Percentiles rank a stretch among this genome's conserved stretches.
phyloP scores from a whole-genome alignment of 140 eudicot species.

The Anethum foeniculum region DNA sequence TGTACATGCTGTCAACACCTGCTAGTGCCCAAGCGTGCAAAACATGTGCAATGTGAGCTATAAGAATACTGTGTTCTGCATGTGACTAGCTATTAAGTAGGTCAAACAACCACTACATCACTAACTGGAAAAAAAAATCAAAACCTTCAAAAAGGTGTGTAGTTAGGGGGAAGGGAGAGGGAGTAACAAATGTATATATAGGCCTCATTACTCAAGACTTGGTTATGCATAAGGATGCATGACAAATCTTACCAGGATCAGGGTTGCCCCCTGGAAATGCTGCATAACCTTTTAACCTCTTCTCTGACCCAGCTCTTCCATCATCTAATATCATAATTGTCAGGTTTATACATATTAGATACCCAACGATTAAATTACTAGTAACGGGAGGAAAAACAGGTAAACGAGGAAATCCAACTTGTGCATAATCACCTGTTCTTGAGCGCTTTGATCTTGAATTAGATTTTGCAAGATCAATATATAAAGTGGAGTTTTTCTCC shows the following conservation, averaged over 20 bases:
- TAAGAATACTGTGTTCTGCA: slow-evolving; percentile 47
- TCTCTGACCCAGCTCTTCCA: slow-evolving; percentile 59
- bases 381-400: background rate
- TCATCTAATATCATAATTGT: slow-evolving; percentile 44
- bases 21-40: slow-evolving; percentile 99
- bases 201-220: background rate
- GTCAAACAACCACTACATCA: slow-evolving; percentile 18
- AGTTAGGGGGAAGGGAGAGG: background rate
- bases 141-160: background rate
- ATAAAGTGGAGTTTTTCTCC: slow-evolving; percentile 78
- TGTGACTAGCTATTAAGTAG: slow-evolving; percentile 40
- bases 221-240: slow-evolving; percentile 3
- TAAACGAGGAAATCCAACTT: background rate
- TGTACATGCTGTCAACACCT: slow-evolving; percentile 96
- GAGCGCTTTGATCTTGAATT: slow-evolving; percentile 91
- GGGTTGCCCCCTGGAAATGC: slow-evolving; percentile 37
- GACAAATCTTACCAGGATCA: slow-evolving; percentile 60
- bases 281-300: slow-evolving; percentile 62
- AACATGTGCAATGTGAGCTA: slow-evolving; percentile 95
- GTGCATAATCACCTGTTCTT: slow-evolving; percentile 51
- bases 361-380: background rate
- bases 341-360: slow-evolving; percentile 11
- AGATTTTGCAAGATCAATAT: slow-evolving; percentile 87
- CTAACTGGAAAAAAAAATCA: slow-evolving; percentile 9
- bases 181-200: background rate